These are phyloP conservation scores for Pseudisothecium myosuroides DNA, from an alignment of 225 moss, liverwort and hornwort genomes.

Conservation along the genomic window DNA sequence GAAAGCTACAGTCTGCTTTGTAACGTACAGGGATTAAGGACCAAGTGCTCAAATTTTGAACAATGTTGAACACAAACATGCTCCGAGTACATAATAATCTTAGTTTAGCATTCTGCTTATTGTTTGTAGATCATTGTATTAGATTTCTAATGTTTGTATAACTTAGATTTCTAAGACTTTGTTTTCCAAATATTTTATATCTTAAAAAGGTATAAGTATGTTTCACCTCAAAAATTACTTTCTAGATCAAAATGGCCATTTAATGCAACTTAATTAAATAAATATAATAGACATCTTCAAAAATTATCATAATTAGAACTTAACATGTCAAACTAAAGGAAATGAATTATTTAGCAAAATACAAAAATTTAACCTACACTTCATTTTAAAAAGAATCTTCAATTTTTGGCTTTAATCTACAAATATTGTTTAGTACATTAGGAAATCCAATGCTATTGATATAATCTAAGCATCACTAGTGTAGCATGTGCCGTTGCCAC, in stretches of 20 bases:
- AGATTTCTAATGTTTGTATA: too few relatives aligned
- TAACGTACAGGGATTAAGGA: too few relatives aligned
- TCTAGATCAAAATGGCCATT: not conserved
- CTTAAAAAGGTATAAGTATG: too few relatives aligned
- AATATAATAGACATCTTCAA: not conserved
- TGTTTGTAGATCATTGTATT: not conserved
- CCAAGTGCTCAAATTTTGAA: not conserved
- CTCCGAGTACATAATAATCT: not conserved
- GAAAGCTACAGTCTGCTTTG: too few relatives aligned
- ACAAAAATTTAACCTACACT: not conserved
- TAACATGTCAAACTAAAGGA: too few relatives aligned
- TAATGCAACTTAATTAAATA: not conserved
- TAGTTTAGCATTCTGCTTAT: too few relatives aligned
- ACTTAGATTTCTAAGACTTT: not conserved
- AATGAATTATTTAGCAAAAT: rapidly evolving
- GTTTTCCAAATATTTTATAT: not conserved
- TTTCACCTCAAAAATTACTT: too few relatives aligned
- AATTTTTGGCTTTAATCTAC: not conserved
- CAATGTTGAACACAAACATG: not conserved
- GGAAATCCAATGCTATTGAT: rapidly evolving
- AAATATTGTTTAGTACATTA: not conserved
- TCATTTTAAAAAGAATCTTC: not conserved
- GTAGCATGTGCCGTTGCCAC: too few relatives aligned
- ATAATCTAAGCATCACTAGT: not conserved
- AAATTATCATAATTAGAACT: not conserved